Evolutionary conservation across 2,329 filamentous ascomycete genomes (phyloP).

Genomic region (Alternaria gansuensis): DNA sequence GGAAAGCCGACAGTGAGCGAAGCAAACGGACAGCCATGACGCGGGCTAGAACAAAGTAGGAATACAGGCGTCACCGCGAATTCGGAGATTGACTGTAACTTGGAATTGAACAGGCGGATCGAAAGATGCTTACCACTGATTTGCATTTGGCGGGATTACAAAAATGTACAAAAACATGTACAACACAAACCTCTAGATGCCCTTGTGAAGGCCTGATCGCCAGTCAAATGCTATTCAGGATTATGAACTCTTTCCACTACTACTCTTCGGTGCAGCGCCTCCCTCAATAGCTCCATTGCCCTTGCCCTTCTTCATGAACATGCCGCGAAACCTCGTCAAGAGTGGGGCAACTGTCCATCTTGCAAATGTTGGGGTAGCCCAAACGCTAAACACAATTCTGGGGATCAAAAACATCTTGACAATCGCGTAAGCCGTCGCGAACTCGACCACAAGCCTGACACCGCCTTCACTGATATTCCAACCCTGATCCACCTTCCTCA

Average conservation of each 20-base stretch:
- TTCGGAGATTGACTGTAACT: neutral
- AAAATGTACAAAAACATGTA: neutral
- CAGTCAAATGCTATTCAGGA: neutral
- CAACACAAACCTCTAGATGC: neutral
- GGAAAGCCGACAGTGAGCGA: slow-evolving; percentile 3
- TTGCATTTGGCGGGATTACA: neutral
- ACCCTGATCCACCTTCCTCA: slow-evolving; percentile 49
- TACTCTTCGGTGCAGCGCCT: slow-evolving; percentile 41
- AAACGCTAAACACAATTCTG: slow-evolving; percentile 79
- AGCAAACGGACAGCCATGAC: slow-evolving; percentile 12
- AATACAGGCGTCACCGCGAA: slow-evolving; percentile 1
- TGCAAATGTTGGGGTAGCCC: slow-evolving; percentile 94
- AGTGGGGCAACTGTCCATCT: slow-evolving; percentile 45
- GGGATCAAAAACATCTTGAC: slow-evolving; percentile 85
- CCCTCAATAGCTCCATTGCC: slow-evolving; percentile 48
- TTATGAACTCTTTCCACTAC: slow-evolving; percentile 19
- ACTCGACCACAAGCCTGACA: slow-evolving; percentile 67
- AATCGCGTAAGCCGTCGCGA: slow-evolving; percentile 89
- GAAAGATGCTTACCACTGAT: slow-evolving; percentile 6
- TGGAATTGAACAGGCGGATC: neutral
- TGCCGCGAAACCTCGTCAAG: slow-evolving; percentile 44
- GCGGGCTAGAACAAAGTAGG: neutral
- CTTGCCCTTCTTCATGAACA: slow-evolving; percentile 50
- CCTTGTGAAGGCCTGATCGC: neutral
- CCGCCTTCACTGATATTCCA: slow-evolving; percentile 56